Evolutionary conservation across 2,329 filamentous ascomycete species (phyloP).

Genomic region (Aspergillus costaricaensis): DNA sequence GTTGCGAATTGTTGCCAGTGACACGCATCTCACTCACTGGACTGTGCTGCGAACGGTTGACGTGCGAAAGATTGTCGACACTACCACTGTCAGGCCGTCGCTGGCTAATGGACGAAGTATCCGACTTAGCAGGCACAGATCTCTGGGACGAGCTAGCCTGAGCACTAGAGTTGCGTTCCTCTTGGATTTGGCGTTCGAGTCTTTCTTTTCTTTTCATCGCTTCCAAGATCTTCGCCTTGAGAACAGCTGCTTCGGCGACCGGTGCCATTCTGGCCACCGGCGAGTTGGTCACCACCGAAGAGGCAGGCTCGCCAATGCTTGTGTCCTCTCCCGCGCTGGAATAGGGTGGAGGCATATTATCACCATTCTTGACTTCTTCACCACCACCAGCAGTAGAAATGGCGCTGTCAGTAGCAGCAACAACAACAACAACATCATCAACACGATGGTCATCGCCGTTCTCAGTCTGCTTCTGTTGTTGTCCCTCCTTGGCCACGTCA

Average conservation of each 20-base stretch:
- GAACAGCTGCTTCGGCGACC: not conserved
- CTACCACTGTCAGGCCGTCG: not conserved
- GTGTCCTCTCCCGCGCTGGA: too few species aligned
- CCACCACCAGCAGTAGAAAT: too few species aligned
- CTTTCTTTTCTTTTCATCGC: not conserved
- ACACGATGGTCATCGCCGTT: not conserved
- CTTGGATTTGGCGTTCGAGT: too few species aligned
- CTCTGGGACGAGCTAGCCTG: too few species aligned
- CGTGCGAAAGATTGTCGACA: not conserved
- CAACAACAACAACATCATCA: not conserved
- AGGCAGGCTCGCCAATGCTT: too few species aligned
- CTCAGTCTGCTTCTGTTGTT: not conserved
- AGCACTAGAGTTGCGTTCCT: too few species aligned
- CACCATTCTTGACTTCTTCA: not conserved
- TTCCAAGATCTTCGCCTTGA: not conserved
- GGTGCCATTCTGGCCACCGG: too few species aligned
- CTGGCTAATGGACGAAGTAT: too few species aligned
- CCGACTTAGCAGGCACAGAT: not conserved
- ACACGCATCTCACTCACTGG: not conserved
- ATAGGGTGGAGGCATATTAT: not conserved
- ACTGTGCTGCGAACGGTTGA: not conserved
- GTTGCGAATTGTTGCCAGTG: not conserved
- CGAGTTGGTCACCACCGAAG: too few species aligned
- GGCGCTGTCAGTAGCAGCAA: not conserved
- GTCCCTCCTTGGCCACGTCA: not conserved